A percentile compares a stretch with the other conserved stretches of the same genome.
These are phyloP conservation scores for Pythium phragmitis DNA, from an alignment of 352 stramenopile genomes.

Conservation along the genomic window DNA sequence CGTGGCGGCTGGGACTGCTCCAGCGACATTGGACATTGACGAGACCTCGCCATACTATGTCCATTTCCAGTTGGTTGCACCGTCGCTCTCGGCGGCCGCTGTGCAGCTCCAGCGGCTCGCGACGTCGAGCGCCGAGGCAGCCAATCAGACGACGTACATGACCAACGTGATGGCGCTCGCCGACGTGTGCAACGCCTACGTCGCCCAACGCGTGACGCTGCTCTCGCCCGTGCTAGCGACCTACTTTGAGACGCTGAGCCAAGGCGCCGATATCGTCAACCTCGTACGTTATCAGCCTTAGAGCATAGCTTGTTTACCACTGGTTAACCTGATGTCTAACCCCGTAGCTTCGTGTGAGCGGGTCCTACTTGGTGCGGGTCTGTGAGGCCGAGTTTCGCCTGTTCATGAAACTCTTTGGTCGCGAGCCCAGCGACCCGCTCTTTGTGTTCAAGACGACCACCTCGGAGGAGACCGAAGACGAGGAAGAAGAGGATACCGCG, in stretches of 20 bases:
- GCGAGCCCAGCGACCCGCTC: conserved; percentile 52
- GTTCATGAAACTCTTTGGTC: conserved; percentile 70
- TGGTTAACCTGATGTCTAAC: background rate
- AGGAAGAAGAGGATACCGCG: conserved; percentile 48
- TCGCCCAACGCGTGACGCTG: conserved; percentile 53
- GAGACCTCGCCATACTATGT: conserved; percentile 78
- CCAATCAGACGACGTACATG: conserved; percentile 35
- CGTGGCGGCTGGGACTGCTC: conserved; percentile 1
- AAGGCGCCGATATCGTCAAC: conserved; percentile 70
- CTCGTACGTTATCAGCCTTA: conserved; percentile 31
- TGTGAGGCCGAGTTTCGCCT: conserved; percentile 76
- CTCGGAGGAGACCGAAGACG: conserved; percentile 32
- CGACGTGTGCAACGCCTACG: conserved; percentile 61
- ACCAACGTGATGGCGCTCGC: conserved; percentile 45
- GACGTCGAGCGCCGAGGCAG: conserved; percentile 19
- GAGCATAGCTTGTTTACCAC: background rate
- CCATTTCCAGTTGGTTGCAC: conserved; percentile 70
- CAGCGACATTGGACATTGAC: conserved; percentile 42
- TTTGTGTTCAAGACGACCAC: conserved; percentile 40
- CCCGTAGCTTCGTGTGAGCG: conserved; percentile 55
- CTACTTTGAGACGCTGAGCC: conserved; percentile 51
- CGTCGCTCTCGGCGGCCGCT: conserved; percentile 52
- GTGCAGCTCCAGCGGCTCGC: conserved; percentile 62
- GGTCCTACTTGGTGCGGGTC: conserved; percentile 62
- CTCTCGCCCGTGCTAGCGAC: conserved; percentile 48